Evolutionary conservation across 768 basidiomycete species (phyloP), one percentile per base, ranked within the genome.

Genomic region (Amanita pseudoporphyria): DNA sequence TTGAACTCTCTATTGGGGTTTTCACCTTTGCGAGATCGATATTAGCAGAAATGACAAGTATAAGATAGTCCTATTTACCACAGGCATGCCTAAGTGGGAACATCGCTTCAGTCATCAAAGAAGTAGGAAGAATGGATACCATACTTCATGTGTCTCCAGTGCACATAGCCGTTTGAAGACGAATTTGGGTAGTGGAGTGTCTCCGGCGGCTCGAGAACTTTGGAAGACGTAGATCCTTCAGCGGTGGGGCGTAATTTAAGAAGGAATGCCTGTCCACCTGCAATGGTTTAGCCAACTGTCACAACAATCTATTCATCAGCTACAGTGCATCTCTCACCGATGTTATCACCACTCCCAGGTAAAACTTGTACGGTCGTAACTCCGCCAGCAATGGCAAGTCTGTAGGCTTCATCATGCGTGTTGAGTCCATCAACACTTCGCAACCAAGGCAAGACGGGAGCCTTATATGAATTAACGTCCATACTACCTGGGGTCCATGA

Each of bases 121-220:
- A 26, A 31, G 19, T 51, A 18, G 45, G 31, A 6, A 2, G 7
- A 35, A 39, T 26, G 14, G 22, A 13, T 32, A 36, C 60, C 68
- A 10, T 54, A 80, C 78, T 90, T 90, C 77, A 90, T 84, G 55
- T 89, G 85, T 52, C 87, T 67, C 82, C 84, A 83, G 33, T 73
- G 69, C 14, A 73, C 58, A 1, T 67, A 67, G 18, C 63, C 62
- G 7, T 63, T 56, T 5, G 63, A 59, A 13, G 64, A 60, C 0
- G 70, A 55, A 32, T 64, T 63, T 45, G 64, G 55, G 56, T 77
- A 67, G 47, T 82, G 57, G 2, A 68, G 54, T 0, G 71, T 66
- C 53, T 73, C 78, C 0, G 89, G 87, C 0, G 86, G 81, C 45
- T 93, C 89, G 13, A 92, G 68, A 3, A 87, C 70, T 68, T 82